Conservation (phyloP, 148 eudicot species). For the Cornus florida region DNA sequence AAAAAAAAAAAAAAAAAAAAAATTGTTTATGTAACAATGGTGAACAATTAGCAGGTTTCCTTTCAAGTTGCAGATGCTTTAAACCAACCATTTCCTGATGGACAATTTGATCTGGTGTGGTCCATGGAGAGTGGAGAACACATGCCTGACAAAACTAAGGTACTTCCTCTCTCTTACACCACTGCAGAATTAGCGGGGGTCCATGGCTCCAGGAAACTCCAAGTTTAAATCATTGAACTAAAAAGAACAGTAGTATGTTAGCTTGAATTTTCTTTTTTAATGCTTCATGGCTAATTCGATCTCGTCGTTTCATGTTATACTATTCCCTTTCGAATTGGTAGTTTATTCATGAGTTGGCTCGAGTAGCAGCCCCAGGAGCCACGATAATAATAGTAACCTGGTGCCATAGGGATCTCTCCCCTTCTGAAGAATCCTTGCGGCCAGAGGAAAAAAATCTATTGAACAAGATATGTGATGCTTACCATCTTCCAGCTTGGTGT, state of each 20-base stretch:
- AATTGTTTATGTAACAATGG: conserved; percentile 1
- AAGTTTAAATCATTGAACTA: background rate
- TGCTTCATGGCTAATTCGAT: conserved; percentile 9
- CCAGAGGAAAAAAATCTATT: conserved; percentile 65
- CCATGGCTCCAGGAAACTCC: background rate
- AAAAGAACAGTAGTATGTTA: no score
- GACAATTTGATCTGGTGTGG: conserved; percentile 89
- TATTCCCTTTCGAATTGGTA: conserved; percentile 16
- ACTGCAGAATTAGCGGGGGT: background rate
- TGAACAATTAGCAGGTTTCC: conserved; percentile 52
- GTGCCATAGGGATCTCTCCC: conserved; percentile 93
- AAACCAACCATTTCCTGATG: conserved; percentile 89
- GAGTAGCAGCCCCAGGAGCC: conserved; percentile 95
- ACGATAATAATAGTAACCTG: conserved; percentile 89
- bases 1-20: no score
- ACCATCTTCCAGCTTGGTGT: conserved; percentile 93
- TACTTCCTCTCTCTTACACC: conserved; percentile 9
- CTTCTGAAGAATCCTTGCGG: conserved; percentile 67
- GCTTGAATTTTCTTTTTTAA: background rate
- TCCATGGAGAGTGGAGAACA: conserved; percentile 99
- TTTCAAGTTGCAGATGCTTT: conserved; percentile 96
- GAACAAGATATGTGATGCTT: conserved; percentile 76
- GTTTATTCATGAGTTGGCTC: conserved; percentile 79
- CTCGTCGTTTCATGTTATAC: background rate
- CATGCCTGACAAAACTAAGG: conserved; percentile 96